Evolutionary conservation across 345 rosid species (phyloP), one percentile per base, ranked within the genome.

Genomic region (Erucastrum elatum): DNA sequence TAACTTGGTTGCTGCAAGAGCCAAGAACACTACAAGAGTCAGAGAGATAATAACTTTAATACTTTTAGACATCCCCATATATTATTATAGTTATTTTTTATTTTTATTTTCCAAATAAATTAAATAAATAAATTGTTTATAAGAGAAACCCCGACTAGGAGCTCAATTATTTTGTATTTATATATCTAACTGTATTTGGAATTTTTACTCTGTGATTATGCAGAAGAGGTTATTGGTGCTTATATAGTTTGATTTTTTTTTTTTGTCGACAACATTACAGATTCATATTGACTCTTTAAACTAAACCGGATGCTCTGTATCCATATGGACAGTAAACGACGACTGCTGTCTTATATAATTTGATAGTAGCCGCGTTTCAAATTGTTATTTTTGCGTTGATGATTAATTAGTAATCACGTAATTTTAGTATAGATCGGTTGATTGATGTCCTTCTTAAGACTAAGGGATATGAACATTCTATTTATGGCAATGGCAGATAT

Each of bases 11-110:
- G 16, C 55, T 46, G 55, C 16, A 4, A 46, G 55, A 46, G 55
- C 55, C 55, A 46, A 46, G 16, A 46, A 46, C n/a, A 78, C 33
- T 1, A 66, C 2, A 29, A 78, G 21, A 25, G 4, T 73, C 0
- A 78, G 41, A 55, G 72, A 78, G 35, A 72, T 2, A 31, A 72
- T 46, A 26, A 72, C 4, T 8, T 66, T 59, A 6, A 58, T 0
- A 72, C 3, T 58, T 13, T 59, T 72, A 30, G 81, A 72, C 68
- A 78, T 72, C 21, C 73, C 73, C 81, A 78, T 78, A 16, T 55
- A 51, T 60, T 60, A 27, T 12, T 4, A 11, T 4, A 11, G 5
- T 27, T 4, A 11, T 56, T 6, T 51, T 8, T n/a, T 61, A 15
- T 25, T 26, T 0, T 70, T 35, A 5, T 30, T 5, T 53, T 62